phyloP scores from a whole-genome alignment of 2,329 filamentous ascomycete genomes.

The Dactylellina parvicollis region DNA sequence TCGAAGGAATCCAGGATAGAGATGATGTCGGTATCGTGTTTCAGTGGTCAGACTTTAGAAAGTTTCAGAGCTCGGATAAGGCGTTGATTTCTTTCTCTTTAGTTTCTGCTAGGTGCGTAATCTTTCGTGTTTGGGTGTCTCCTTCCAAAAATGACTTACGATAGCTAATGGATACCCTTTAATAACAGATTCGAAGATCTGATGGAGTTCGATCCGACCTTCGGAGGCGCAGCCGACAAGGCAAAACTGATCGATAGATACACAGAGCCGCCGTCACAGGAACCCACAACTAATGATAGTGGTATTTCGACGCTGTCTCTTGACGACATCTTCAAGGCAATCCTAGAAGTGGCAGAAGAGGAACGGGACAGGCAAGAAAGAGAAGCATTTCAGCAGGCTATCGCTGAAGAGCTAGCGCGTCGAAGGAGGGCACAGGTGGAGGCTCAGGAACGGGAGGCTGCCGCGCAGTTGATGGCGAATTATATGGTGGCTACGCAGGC shows the following conservation, averaged over 20 bases:
- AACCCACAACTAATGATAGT: background rate
- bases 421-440: slow-evolving; percentile 35
- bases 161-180: too few relatives aligned
- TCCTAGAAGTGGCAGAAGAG: slow-evolving; percentile 40
- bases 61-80: slow-evolving; percentile 41
- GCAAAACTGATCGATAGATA: slow-evolving; percentile 41
- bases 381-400: slow-evolving; percentile 44
- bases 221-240: slow-evolving; percentile 31
- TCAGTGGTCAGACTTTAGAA: slow-evolving; percentile 44
- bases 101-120: slow-evolving; percentile 31
- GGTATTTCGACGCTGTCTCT: slow-evolving; percentile 11
- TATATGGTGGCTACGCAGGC: slow-evolving; percentile 50
- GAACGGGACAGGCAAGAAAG: slow-evolving; percentile 41
- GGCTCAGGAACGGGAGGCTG: slow-evolving; percentile 48
- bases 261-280: slow-evolving; percentile 26
- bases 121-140: too few relatives aligned
- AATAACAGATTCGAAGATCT: slow-evolving; percentile 39
- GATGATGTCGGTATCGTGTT: slow-evolving; percentile 46
- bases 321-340: slow-evolving; percentile 45
- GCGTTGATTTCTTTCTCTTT: slow-evolving; percentile 44
- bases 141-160: background rate
- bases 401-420: slow-evolving; percentile 41
- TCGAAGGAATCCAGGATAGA: slow-evolving; percentile 29
- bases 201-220: slow-evolving; percentile 32
- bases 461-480: slow-evolving; percentile 38